A percentile compares a stretch with the other conserved stretches of the same genome.
Evolutionary conservation across 2,329 filamentous ascomycete genomes (phyloP).

Genomic region (Hymenoscyphus linearis): DNA sequence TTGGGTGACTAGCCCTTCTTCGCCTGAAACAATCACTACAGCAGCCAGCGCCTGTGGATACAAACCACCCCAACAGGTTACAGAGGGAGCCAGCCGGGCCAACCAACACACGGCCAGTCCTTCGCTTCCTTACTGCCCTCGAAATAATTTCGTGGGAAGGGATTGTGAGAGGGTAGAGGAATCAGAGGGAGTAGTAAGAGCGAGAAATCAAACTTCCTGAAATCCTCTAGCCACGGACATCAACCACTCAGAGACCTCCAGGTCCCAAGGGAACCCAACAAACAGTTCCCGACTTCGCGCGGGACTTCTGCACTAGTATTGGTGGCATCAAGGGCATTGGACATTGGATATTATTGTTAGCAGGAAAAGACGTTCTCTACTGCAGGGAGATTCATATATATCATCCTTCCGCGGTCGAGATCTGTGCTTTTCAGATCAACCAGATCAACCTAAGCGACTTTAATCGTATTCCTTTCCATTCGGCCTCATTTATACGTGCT

Average conservation of each 20-base stretch:
- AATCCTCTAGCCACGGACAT: conserved; percentile 3
- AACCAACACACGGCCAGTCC: conserved; percentile 16
- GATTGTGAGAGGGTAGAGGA: conserved; percentile 4
- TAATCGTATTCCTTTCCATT: neutral
- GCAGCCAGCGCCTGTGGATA: conserved; percentile 9
- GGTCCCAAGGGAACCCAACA: neutral
- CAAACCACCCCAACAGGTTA: neutral
- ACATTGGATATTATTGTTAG: neutral
- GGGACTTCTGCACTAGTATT: neutral
- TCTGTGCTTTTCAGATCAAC: neutral
- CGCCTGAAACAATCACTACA: conserved; percentile 12
- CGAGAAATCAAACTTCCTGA: conserved; percentile 7
- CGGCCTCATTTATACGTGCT: neutral
- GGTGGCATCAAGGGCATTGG: neutral
- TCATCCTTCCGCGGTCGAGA: conserved; percentile 4
- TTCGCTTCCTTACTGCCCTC: conserved; percentile 21
- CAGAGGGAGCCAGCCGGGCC: conserved; percentile 12
- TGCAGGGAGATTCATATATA: conserved; percentile 10
- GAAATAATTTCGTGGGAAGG: conserved; percentile 16
- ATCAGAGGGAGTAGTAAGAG: conserved; percentile 3
- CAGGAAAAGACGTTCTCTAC: neutral
- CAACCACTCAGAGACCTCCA: conserved; percentile 6
- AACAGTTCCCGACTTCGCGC: neutral
- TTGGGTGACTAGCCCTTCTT: neutral
- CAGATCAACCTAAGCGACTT: too few species aligned